Conservation (phyloP, 306 rosid genomes). For the Senna siamea region DNA sequence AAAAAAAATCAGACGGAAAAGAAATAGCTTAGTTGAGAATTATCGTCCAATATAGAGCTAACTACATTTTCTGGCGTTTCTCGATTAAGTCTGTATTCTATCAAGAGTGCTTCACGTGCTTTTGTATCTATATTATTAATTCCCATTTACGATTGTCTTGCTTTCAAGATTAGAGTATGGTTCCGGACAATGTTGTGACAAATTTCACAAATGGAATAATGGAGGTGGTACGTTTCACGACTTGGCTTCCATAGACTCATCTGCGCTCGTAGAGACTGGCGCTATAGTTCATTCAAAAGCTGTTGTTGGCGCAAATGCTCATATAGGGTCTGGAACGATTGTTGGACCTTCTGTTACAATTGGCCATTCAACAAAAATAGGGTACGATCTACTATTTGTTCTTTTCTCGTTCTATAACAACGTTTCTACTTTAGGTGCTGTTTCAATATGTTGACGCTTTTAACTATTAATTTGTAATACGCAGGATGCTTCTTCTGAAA, state of each 20-base stretch:
- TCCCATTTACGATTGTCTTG: slow-evolving; percentile 33
- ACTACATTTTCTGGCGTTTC: background rate
- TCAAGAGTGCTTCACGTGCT: background rate
- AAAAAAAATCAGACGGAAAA: background rate
- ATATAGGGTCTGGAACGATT: slow-evolving; percentile 76
- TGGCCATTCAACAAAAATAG: slow-evolving; percentile 68
- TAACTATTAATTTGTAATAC: background rate
- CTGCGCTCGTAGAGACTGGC: slow-evolving; percentile 73
- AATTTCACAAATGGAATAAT: slow-evolving; percentile 69
- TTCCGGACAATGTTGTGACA: slow-evolving; percentile 31
- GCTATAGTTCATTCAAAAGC: slow-evolving; percentile 75
- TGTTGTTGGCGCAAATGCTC: slow-evolving; percentile 60
- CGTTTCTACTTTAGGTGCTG: background rate
- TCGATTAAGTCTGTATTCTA: background rate
- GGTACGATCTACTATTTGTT: slow-evolving; percentile 47
- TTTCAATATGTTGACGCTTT: background rate
- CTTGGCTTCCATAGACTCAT: slow-evolving; percentile 65
- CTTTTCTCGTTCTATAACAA: too few relatives aligned
- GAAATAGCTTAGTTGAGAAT: background rate
- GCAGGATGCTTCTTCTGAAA: background rate
- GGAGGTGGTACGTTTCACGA: slow-evolving; percentile 85
- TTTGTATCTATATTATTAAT: slow-evolving; percentile 15
- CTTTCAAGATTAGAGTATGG: slow-evolving; percentile 55
- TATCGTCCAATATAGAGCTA: background rate
- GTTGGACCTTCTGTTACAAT: slow-evolving; percentile 75